Evolutionary conservation across 1,284 basidiomycete genomes (phyloP), one percentile per base, ranked within the genome.

Genomic region (Tilletia caries): DNA sequence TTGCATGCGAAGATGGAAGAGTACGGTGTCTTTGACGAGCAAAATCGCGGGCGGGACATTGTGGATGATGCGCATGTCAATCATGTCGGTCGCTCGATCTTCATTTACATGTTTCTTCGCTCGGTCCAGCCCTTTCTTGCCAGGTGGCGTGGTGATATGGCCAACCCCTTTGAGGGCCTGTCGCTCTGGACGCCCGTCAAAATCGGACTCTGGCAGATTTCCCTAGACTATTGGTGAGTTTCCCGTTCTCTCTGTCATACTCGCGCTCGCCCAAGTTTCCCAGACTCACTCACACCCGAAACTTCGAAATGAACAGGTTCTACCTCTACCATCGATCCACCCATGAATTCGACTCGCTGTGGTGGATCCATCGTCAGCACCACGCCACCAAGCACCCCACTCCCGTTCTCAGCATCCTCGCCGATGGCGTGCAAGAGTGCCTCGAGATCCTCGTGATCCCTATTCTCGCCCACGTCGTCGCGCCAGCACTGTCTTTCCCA

Each of bases 101-200:
- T 79, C 67, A 77, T 79, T 70, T 79, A 79, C 75, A 79, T 77
- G 70, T 71, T 79, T 70, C 78, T 79, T 73, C 77, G 78, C 64
- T 76, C 76, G 10, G 70, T 79, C 10, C 77, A 65, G 0, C 78
- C 78, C 20, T 79, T 79, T 73, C 65, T 79, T 15, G 65, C 78
- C 60, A 73, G 73, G 5, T 79, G 78, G 78, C 68, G 77, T n/a
- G 77, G 78, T 0, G 76, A 79, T 65, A 79, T 79, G 77, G 67
- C 65, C 65, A 77, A 76, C 67, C 60, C 73, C 46, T 76, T 72
- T 67, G 66, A 69, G 1, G 78, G 78, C 32, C 73, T 79, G 4
- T 76, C 73, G 5, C 71, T 75, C 73, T 73, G 70, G 10, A 77
- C 78, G 3, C 76, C 77, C 0, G 67, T 79, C 67, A 79, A 79